Conservation (phyloP, 2,329 filamentous ascomycete genomes). For the Penicillium frequentans region DNA sequence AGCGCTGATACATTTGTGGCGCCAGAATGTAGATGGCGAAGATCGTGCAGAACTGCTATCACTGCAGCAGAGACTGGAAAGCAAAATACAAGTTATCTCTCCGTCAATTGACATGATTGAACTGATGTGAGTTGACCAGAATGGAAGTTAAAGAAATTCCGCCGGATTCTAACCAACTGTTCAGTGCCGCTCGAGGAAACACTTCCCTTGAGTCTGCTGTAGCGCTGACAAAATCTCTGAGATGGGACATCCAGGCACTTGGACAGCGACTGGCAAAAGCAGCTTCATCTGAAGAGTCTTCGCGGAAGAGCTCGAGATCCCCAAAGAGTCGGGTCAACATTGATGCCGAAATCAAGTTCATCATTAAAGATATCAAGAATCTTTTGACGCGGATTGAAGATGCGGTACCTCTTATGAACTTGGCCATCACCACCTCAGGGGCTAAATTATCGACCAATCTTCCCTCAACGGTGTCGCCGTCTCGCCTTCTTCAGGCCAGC, state of each 20-base stretch:
- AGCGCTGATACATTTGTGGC: conserved; percentile 5
- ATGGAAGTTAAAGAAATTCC: not conserved
- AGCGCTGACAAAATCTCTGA: conserved; percentile 75
- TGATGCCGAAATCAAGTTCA: conserved; percentile 64
- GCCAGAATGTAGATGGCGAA: conserved; percentile 67
- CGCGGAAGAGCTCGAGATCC: conserved; percentile 32
- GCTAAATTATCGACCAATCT: conserved; percentile 79
- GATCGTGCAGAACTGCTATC: conserved; percentile 69
- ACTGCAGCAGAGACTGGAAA: conserved; percentile 73
- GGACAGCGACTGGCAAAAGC: conserved; percentile 72
- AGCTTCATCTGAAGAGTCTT: conserved; percentile 58
- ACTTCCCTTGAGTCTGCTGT: conserved; percentile 83
- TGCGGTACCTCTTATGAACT: conserved; percentile 84
- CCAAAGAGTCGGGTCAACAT: conserved; percentile 55
- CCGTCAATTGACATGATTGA: conserved; percentile 92
- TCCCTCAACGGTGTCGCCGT: conserved; percentile 82
- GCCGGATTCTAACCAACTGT: not conserved
- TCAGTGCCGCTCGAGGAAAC: conserved; percentile 68
- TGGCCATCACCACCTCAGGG: conserved; percentile 92
- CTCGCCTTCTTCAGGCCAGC: conserved; percentile 86
- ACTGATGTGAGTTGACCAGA: conserved; percentile 65
- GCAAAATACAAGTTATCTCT: conserved; percentile 87
- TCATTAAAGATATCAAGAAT: conserved; percentile 72
- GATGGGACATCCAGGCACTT: conserved; percentile 78
- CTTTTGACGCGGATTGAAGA: conserved; percentile 81